A percentile compares a stretch with the other conserved stretches of the same genome.
Conservation (phyloP, 179 eudicot genomes). For the Nepenthes alata region DNA sequence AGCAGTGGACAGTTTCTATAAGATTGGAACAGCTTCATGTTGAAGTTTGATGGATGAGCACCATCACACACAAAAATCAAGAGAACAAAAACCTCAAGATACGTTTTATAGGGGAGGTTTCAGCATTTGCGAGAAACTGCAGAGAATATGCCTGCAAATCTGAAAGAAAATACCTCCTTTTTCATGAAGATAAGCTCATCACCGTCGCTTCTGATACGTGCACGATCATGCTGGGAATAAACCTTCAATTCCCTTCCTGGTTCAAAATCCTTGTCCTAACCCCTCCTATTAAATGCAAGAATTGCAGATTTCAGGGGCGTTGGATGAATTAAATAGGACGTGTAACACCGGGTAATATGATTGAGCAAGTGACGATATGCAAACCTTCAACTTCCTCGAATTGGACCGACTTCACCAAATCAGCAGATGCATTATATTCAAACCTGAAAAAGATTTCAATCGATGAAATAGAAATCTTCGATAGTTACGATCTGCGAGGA, state of each 20-base stretch:
- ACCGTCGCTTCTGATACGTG: no score
- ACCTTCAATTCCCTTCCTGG: slow-evolving; percentile 14
- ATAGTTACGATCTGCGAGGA: not conserved
- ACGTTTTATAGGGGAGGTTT: no score
- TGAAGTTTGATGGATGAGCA: no score
- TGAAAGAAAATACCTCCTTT: no score
- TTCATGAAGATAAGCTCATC: no score
- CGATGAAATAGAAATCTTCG: not conserved
- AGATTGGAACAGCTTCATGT: no score
- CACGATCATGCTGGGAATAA: not conserved
- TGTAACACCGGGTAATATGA: not conserved
- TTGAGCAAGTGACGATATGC: slow-evolving; percentile 1
- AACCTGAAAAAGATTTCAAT: slow-evolving; percentile 30
- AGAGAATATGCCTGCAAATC: no score
- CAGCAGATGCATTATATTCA: slow-evolving; percentile 78
- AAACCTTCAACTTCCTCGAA: slow-evolving; percentile 84
- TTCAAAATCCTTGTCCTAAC: slow-evolving; percentile 46
- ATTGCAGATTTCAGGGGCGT: not conserved
- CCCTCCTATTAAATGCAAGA: slow-evolving; percentile 31
- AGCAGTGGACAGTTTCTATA: no score
- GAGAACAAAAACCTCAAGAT: no score
- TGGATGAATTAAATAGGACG: not conserved
- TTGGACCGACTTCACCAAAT: slow-evolving; percentile 62
- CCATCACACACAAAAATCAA: no score
- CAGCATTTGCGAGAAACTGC: no score